These are phyloP conservation scores for Magnaporthiopsis rhizophila DNA, from an alignment of 2,329 filamentous ascomycete genomes.

Conservation along the genomic window DNA sequence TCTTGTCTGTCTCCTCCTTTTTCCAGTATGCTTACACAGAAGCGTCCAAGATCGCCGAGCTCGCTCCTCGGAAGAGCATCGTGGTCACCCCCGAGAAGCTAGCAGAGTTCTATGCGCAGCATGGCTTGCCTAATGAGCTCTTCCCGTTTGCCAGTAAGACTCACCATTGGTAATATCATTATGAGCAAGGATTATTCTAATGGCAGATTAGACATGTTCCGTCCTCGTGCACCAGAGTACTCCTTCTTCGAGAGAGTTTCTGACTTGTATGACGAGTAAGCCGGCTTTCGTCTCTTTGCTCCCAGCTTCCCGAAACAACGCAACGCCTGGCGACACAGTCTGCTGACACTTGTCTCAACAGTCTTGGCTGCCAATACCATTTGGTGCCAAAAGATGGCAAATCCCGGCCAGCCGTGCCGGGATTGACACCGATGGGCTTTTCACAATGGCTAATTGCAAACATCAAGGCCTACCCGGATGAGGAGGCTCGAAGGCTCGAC, in stretches of 20 bases:
- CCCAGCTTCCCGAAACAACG: not conserved
- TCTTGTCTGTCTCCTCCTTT: not conserved
- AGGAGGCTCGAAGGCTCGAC: slow-evolving; percentile 63
- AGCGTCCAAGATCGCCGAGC: slow-evolving; percentile 54
- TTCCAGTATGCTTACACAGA: not conserved
- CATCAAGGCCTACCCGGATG: slow-evolving; percentile 68
- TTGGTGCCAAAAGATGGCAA: slow-evolving; percentile 48
- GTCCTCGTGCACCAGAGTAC: not conserved
- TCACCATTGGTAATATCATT: too few species aligned
- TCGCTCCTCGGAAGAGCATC: slow-evolving; percentile 56
- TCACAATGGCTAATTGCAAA: slow-evolving; percentile 63
- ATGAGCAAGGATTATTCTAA: not conserved
- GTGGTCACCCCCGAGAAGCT: slow-evolving; percentile 73
- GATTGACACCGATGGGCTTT: slow-evolving; percentile 60
- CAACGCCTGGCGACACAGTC: not conserved
- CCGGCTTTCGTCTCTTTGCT: not conserved
- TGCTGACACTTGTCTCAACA: not conserved
- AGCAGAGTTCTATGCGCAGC: slow-evolving; percentile 62
- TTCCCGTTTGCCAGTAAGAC: slow-evolving; percentile 16
- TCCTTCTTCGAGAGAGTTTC: slow-evolving; percentile 40
- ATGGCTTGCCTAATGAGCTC: slow-evolving; percentile 35
- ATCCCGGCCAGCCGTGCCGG: slow-evolving; percentile 51
- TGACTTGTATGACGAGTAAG: slow-evolving; percentile 41
- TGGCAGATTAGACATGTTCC: not conserved
- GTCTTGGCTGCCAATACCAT: slow-evolving; percentile 52